Conservation (phyloP, 805 yeast species). For the Yamadazyma ubonensis region DNA sequence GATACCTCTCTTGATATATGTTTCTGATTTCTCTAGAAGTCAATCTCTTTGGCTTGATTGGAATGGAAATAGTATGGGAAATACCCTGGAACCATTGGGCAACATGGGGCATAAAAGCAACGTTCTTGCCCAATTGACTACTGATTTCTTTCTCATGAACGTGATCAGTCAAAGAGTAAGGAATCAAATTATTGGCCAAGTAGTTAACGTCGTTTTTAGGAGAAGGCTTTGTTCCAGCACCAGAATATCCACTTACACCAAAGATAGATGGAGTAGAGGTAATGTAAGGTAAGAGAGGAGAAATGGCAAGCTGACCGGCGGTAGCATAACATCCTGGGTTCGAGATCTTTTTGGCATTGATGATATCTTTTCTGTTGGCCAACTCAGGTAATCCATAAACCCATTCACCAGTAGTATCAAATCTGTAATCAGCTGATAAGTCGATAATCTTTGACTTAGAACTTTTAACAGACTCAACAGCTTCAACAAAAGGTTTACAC, state of each 20-base stretch:
- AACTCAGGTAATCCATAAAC: constrained; percentile 94
- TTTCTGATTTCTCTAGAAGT: constrained; percentile 81
- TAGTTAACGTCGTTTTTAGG: constrained; percentile 85
- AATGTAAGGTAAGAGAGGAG: constrained; percentile 73
- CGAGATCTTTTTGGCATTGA: constrained; percentile 74
- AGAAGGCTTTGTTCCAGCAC: constrained; percentile 98
- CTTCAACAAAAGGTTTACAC: constrained; percentile 82
- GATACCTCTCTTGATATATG: constrained; percentile 83
- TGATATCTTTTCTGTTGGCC: constrained; percentile 62
- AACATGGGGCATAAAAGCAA: constrained; percentile 95
- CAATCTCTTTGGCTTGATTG: constrained; percentile 63
- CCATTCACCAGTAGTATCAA: constrained; percentile 88
- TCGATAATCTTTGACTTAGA: constrained; percentile 84
- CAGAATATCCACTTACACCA: constrained; percentile 98
- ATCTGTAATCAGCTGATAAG: constrained; percentile 93
- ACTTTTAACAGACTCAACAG: constrained; percentile 62
- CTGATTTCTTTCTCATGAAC: constrained; percentile 95
- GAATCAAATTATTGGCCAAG: constrained; percentile 81
- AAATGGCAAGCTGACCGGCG: constrained; percentile 86
- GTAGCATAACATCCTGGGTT: constrained; percentile 99
- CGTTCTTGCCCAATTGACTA: constrained; percentile 67
- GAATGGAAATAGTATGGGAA: constrained; percentile 86
- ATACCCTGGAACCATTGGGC: constrained; percentile 99
- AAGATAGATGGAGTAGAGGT: constrained; percentile 79
- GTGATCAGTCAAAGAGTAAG: constrained; percentile 94